Conservation (phyloP, 1,284 basidiomycete species). For the Neotropicomus parvogracilis region DNA sequence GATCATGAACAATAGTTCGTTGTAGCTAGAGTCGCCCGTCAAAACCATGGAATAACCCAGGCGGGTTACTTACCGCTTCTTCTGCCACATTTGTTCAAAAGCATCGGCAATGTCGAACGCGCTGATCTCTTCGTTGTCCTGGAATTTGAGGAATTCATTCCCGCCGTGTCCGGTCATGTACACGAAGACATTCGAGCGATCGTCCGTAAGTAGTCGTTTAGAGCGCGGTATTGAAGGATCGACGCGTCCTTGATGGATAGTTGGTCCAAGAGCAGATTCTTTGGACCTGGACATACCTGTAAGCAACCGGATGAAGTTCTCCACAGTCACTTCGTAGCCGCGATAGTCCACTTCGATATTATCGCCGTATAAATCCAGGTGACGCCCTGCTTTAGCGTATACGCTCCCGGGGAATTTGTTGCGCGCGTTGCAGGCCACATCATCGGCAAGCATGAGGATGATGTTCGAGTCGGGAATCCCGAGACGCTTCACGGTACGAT, state of each 20-base stretch:
- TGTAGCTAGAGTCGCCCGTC: conserved; percentile 60
- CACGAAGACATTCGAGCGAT: conserved; percentile 92
- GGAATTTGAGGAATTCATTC: conserved; percentile 98
- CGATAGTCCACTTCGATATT: conserved; percentile 98
- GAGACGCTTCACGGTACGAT: conserved; percentile 95
- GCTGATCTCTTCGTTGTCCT: conserved; percentile 97
- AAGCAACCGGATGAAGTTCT: conserved; percentile 88
- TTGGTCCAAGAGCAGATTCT: neutral
- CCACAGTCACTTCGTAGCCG: conserved; percentile 96
- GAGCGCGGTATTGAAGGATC: conserved; percentile 79
- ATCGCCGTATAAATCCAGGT: conserved; percentile 91
- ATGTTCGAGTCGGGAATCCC: conserved; percentile 98
- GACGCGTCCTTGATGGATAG: conserved; percentile 53
- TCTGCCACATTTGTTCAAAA: conserved; percentile 97
- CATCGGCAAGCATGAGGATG: conserved; percentile 98
- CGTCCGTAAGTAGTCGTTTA: conserved; percentile 89
- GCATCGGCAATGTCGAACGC: conserved; percentile 96
- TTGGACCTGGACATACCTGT: conserved; percentile 57
- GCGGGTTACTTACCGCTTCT: conserved; percentile 63
- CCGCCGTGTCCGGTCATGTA: conserved; percentile 99
- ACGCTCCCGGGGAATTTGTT: conserved; percentile 93
- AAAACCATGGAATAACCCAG: neutral
- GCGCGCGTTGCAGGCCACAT: conserved; percentile 89
- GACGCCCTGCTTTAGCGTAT: conserved; percentile 76
- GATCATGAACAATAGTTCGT: conserved; percentile 97